phyloP scores from a whole-genome alignment of 2,329 filamentous ascomycete species.

The Metarhizium sp. region DNA sequence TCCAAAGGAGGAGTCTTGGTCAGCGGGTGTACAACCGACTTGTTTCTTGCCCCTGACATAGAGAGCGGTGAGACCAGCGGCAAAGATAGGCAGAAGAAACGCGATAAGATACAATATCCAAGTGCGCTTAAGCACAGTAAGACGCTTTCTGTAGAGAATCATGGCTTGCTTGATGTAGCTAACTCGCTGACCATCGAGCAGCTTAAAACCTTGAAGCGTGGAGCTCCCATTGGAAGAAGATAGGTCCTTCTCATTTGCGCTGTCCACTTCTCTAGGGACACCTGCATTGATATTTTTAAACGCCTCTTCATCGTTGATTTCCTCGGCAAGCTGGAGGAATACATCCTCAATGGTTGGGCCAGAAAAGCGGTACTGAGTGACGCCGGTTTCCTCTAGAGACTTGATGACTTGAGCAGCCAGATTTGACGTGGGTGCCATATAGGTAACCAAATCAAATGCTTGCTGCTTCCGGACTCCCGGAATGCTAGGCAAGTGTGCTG shows the following conservation, averaged over 20 bases:
- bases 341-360: slow-evolving; percentile 91
- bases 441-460: slow-evolving; percentile 63
- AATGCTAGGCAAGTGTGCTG: slow-evolving; percentile 39
- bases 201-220: slow-evolving; percentile 32
- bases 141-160: slow-evolving; percentile 70
- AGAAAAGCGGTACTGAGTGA: slow-evolving; percentile 74
- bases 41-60: slow-evolving; percentile 54
- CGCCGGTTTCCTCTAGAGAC: slow-evolving; percentile 53
- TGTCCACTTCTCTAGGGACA: slow-evolving; percentile 12
- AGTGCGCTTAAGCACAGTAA: slow-evolving; percentile 69
- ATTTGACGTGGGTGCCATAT: slow-evolving; percentile 59
- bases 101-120: slow-evolving; percentile 68
- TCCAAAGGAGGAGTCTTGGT: slow-evolving; percentile 32
- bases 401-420: slow-evolving; percentile 64
- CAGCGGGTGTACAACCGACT: slow-evolving; percentile 41
- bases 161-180: slow-evolving; percentile 60
- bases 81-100: slow-evolving; percentile 67
- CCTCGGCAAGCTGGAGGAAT: slow-evolving; percentile 77
- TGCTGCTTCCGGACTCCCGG: slow-evolving; percentile 46
- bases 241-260: slow-evolving; percentile 12
- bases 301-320: slow-evolving; percentile 50
- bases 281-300: slow-evolving; percentile 15
- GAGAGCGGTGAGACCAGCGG: slow-evolving; percentile 68
- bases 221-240: slow-evolving; percentile 11
- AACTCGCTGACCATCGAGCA: slow-evolving; percentile 61